A percentile compares a stretch with the other conserved stretches of the same genome.
These are phyloP conservation scores for Colletotrichum liriopes DNA, from an alignment of 2,329 filamentous ascomycete genomes.

Conservation along the genomic window DNA sequence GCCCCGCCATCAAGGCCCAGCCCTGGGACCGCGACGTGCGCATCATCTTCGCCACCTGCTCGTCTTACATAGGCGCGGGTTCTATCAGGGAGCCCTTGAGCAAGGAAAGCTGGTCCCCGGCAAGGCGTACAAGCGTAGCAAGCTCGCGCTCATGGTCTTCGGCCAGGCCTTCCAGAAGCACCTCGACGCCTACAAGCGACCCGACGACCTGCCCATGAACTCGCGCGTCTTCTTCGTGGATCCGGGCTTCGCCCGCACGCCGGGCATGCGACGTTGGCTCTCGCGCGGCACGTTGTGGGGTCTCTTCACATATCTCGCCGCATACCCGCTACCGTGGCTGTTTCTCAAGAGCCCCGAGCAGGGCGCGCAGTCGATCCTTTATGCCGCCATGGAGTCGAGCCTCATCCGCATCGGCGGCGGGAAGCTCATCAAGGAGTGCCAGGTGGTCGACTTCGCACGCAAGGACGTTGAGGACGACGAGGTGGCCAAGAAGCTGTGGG, in stretches of 20 bases:
- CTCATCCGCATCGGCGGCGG: slow-evolving; percentile 75
- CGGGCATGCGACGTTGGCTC: slow-evolving; percentile 89
- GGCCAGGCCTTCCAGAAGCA: slow-evolving; percentile 94
- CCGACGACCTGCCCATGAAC: slow-evolving; percentile 87
- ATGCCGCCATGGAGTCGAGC: slow-evolving; percentile 85
- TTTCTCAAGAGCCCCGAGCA: slow-evolving; percentile 87
- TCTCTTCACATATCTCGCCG: slow-evolving; percentile 80
- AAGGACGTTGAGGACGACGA: slow-evolving; percentile 84
- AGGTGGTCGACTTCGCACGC: slow-evolving; percentile 79
- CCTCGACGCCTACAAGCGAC: slow-evolving; percentile 85
- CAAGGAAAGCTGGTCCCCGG: slow-evolving; percentile 68
- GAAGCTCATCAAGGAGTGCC: slow-evolving; percentile 90
- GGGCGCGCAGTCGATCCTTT: slow-evolving; percentile 89
- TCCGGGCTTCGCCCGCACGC: slow-evolving; percentile 87
- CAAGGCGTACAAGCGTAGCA: slow-evolving; percentile 75
- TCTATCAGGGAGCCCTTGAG: slow-evolving; percentile 70
- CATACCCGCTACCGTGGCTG: slow-evolving; percentile 89
- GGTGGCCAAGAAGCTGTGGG: slow-evolving; percentile 89
- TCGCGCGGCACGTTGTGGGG: slow-evolving; percentile 88
- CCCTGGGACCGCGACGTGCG: slow-evolving; percentile 95
- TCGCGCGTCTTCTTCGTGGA: slow-evolving; percentile 89
- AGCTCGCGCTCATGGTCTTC: slow-evolving; percentile 90
- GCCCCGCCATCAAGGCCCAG: slow-evolving; percentile 90
- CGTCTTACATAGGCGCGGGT: slow-evolving; percentile 86
- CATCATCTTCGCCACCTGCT: slow-evolving; percentile 88